These are phyloP conservation scores for Spencermartinsiella europaea DNA, from an alignment of 805 yeast genomes.

Conservation along the genomic window DNA sequence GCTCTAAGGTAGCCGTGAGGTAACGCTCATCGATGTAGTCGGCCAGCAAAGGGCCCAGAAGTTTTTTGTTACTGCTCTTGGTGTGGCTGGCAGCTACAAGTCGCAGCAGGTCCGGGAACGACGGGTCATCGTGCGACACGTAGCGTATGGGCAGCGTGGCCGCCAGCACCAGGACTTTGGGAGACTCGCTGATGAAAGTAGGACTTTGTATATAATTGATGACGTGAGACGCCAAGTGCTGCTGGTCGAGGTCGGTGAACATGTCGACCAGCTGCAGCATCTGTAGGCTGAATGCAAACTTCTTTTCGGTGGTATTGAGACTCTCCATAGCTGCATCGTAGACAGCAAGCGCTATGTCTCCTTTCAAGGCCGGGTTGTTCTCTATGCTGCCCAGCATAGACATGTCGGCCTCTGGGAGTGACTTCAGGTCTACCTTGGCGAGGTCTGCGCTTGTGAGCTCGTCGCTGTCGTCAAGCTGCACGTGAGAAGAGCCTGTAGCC, in stretches of 20 bases:
- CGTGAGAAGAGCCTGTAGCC: slow-evolving; percentile 11
- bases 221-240: slow-evolving; percentile 60
- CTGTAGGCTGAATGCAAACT: slow-evolving; percentile 40
- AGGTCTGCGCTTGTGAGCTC: slow-evolving; percentile 47
- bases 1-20: slow-evolving; percentile 7
- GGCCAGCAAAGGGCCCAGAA: slow-evolving; percentile 12
- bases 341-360: slow-evolving; percentile 66
- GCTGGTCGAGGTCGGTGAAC: slow-evolving; percentile 65
- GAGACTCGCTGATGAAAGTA: slow-evolving; percentile 33
- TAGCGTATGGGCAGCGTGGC: slow-evolving; percentile 59
- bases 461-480: slow-evolving; percentile 28
- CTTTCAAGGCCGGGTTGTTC: slow-evolving; percentile 70
- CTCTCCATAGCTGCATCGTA: slow-evolving; percentile 55
- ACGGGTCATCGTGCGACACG: slow-evolving; percentile 35
- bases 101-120: slow-evolving; percentile 58
- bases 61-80: slow-evolving; percentile 18
- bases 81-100: slow-evolving; percentile 64
- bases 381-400: slow-evolving; percentile 82
- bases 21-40: slow-evolving; percentile 22
- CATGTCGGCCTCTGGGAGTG: slow-evolving; percentile 82
- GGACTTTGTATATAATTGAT: slow-evolving; percentile 46
- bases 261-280: slow-evolving; percentile 59
- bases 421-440: slow-evolving; percentile 51
- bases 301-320: slow-evolving; percentile 32
- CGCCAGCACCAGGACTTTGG: slow-evolving; percentile 31